Evolutionary conservation across 2,329 filamentous ascomycete species (phyloP).

Genomic region (Aspergillus sp.): DNA sequence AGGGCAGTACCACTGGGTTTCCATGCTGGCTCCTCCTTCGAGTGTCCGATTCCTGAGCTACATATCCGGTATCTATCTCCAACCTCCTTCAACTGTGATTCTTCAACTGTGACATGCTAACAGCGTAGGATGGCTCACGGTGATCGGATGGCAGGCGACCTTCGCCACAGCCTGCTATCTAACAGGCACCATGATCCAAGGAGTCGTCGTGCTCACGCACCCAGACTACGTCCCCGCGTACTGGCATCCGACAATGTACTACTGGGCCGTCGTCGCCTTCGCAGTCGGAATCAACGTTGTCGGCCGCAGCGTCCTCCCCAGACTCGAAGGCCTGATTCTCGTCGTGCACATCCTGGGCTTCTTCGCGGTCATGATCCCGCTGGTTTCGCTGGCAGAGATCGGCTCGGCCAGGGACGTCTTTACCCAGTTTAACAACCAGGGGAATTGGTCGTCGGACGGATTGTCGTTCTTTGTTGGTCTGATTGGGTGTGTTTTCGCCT

Average conservation of each 20-base stretch:
- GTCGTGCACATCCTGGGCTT: slow-evolving; percentile 53
- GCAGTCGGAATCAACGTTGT: slow-evolving; percentile 45
- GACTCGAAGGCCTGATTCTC: slow-evolving; percentile 50
- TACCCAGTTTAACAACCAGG: slow-evolving; percentile 48
- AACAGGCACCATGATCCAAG: slow-evolving; percentile 35
- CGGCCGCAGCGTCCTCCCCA: slow-evolving; percentile 43
- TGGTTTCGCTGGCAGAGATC: slow-evolving; percentile 43
- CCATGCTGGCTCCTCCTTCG: slow-evolving; percentile 38
- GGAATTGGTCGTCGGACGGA: slow-evolving; percentile 42
- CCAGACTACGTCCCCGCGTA: slow-evolving; percentile 34
- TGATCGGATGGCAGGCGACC: slow-evolving; percentile 46
- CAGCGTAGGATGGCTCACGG: slow-evolving; percentile 39
- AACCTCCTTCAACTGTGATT: background rate
- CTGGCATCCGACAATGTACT: slow-evolving; percentile 52
- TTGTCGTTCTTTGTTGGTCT: slow-evolving; percentile 7
- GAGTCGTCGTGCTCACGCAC: slow-evolving; percentile 37
- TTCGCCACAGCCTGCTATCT: slow-evolving; percentile 38
- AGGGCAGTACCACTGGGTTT: slow-evolving; percentile 44
- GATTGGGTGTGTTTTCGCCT: slow-evolving; percentile 41
- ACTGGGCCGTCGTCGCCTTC: slow-evolving; percentile 44
- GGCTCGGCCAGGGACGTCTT: slow-evolving; percentile 43
- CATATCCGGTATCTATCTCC: slow-evolving; percentile 25
- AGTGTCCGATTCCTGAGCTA: slow-evolving; percentile 41
- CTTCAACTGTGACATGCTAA: background rate
- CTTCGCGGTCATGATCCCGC: slow-evolving; percentile 52